These are phyloP conservation scores for Pyrenophora tritici-repentis DNA, from an alignment of 2,329 filamentous ascomycete species.

Conservation along the genomic window DNA sequence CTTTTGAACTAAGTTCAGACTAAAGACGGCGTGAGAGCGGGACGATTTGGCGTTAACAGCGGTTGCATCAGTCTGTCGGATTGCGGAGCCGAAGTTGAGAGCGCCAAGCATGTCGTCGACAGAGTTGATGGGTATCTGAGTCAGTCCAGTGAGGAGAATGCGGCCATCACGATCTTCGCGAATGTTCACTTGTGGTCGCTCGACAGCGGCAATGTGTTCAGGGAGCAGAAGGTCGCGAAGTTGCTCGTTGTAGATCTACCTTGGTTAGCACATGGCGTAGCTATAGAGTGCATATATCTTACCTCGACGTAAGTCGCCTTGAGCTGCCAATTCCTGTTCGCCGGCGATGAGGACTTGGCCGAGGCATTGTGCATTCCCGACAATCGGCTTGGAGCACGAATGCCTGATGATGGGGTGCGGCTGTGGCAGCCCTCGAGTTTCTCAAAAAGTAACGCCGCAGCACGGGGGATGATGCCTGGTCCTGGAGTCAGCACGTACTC, in stretches of 20 bases:
- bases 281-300: constrained; percentile 14
- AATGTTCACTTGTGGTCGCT: constrained; percentile 83
- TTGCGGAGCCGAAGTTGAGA: constrained; percentile 88
- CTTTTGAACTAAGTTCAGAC: constrained; percentile 87
- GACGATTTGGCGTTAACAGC: constrained; percentile 98
- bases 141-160: constrained; percentile 89
- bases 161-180: constrained; percentile 93
- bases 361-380: constrained; percentile 59
- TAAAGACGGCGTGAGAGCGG: constrained; percentile 96
- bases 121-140: constrained; percentile 85
- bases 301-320: constrained; percentile 88
- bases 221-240: constrained; percentile 86
- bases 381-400: constrained; percentile 71
- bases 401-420: constrained; percentile 73
- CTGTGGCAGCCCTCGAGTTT: constrained; percentile 68
- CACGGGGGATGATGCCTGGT: constrained; percentile 93
- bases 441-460: constrained; percentile 84
- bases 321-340: constrained; percentile 83
- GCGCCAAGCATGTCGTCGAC: constrained; percentile 89
- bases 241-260: constrained; percentile 94
- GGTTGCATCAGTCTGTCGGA: constrained; percentile 95
- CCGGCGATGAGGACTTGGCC: constrained; percentile 49
- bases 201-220: constrained; percentile 69
- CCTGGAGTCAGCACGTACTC: constrained; percentile 22
- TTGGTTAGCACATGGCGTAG: constrained; percentile 18